These are phyloP conservation scores for Martiniozyma abietophila DNA, from an alignment of 805 yeast genomes.

Conservation along the genomic window DNA sequence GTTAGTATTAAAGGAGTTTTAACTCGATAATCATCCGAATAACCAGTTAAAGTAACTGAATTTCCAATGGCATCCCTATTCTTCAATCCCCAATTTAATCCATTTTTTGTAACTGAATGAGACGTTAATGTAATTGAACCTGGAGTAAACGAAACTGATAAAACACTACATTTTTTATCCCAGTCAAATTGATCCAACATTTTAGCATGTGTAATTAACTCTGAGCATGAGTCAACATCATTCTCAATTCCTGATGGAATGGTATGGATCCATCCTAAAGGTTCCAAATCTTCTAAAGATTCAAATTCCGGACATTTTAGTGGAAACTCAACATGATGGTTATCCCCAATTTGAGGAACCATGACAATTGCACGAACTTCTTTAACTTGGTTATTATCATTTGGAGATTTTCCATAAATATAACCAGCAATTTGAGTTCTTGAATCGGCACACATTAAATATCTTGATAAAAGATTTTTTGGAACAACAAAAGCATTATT, in stretches of 20 bases:
- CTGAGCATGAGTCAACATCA: conserved; percentile 56
- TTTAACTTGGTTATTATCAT: conserved; percentile 61
- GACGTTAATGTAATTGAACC: conserved; percentile 79
- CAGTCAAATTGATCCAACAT: conserved; percentile 30
- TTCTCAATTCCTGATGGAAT: conserved; percentile 49
- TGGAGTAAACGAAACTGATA: conserved; percentile 65
- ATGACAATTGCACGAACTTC: conserved; percentile 69
- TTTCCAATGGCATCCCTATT: conserved; percentile 48
- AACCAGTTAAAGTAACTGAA: conserved; percentile 65
- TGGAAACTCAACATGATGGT: conserved; percentile 57
- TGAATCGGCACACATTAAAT: conserved; percentile 72
- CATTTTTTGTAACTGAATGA: conserved; percentile 50
- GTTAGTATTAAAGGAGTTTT: conserved; percentile 66
- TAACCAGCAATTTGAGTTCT: conserved; percentile 77
- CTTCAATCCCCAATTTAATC: conserved; percentile 66
- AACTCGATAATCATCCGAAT: conserved; percentile 46
- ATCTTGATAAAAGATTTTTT: conserved; percentile 64
- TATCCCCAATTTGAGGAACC: conserved; percentile 82
- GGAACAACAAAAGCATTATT: conserved; percentile 72
- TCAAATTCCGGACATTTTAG: conserved; percentile 31
- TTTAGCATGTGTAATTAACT: conserved; percentile 52
- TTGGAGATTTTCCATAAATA: conserved; percentile 71
- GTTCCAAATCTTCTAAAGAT: conserved; percentile 49
- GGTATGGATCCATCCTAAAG: conserved; percentile 94
- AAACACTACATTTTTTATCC: conserved; percentile 39